Base-by-base conservation (phyloP, 2,329 filamentous ascomycete species). In the Clarireedia hainanense region DNA sequence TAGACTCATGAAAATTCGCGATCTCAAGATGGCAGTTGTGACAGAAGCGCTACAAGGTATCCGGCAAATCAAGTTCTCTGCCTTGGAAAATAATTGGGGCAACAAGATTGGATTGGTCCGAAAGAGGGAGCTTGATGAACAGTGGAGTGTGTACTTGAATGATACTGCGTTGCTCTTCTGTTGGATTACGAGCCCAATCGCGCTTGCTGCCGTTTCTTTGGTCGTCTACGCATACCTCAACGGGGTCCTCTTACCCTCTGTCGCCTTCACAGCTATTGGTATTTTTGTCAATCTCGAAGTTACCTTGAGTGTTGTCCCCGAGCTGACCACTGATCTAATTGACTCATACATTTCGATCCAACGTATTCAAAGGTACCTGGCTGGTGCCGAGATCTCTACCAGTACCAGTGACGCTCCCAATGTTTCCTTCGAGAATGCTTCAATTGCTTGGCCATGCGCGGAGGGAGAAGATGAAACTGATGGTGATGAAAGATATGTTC, bases 11-110 rank as follows among this genome's bases (percentile, higher is more conserved):
- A 88, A 86, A 66, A 76, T 84, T 27, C 77, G 88, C 46, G 89
- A 92, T 68, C 76, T 82, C 54, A 92, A 91, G 70, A 78, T 91
- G 71, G 84, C 80, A 0, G 79, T 91, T 14, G 79, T 94, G 30
- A 88, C 87, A 1, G 88, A 94, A 69, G 86, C 85, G 0, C 72
- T 94, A 1, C 80, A 88, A 63, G 88, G 88, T 6, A 91, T 92
- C 60, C 81, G 88, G 1, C 89, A 94, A 69, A 89, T 94, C 72
- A 94, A 94, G 65, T 91, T 92, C 63, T 87, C 87, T 0, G 88
- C 88, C 1, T 71, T 90, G 2, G 89, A 92, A 68, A 72, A 75
- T 20, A 81, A 88, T 62, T 92, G 89, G 88, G 82, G 90, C 67
- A 75, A 77, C 15, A 86, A 84, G 58, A 88, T 94, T 67, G 70